Percentiles rank a stretch among this genome's conserved stretches.
These are phyloP conservation scores for Chlamydomonas schloesseri DNA, from an alignment of 139 green algal species.

Conservation along the genomic window DNA sequence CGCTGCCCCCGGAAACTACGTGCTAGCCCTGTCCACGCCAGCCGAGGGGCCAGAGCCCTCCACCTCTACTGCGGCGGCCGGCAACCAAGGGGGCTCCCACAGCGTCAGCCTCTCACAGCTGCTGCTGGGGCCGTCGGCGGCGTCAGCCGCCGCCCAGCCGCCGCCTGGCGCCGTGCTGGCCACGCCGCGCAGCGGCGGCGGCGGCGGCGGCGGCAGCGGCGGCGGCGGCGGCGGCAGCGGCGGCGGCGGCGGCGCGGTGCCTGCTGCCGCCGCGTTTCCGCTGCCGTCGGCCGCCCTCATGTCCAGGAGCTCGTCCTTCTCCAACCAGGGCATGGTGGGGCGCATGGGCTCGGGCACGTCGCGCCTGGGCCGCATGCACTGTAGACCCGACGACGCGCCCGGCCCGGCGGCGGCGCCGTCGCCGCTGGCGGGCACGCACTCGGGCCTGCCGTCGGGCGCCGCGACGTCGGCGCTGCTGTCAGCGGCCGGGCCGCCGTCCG, in stretches of 20 bases:
- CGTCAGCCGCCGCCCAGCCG: no score
- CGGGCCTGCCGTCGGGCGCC: no score
- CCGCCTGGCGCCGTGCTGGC: no score
- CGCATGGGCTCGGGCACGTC: constrained; percentile 19
- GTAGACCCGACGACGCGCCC: not conserved
- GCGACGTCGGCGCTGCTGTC: not conserved
- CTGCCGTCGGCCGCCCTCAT: not conserved
- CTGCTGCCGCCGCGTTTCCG: not conserved
- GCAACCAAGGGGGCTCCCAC: no score
- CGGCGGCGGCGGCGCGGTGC: not conserved
- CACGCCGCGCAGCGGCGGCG: not conserved
- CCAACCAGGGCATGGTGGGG: not conserved
- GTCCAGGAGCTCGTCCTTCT: not conserved
- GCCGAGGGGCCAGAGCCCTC: no score
- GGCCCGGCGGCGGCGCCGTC: not conserved
- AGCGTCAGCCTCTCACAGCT: no score
- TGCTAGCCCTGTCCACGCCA: no score
- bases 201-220: not conserved
- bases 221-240: not conserved
- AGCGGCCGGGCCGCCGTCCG: not conserved
- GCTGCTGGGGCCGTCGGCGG: not conserved
- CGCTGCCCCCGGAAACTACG: no score
- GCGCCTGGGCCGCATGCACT: constrained; percentile 29
- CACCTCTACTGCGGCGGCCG: no score
- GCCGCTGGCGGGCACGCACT: not conserved